Evolutionary conservation across 306 rosid genomes (phyloP).

Genomic region (Castanea mollissima): DNA sequence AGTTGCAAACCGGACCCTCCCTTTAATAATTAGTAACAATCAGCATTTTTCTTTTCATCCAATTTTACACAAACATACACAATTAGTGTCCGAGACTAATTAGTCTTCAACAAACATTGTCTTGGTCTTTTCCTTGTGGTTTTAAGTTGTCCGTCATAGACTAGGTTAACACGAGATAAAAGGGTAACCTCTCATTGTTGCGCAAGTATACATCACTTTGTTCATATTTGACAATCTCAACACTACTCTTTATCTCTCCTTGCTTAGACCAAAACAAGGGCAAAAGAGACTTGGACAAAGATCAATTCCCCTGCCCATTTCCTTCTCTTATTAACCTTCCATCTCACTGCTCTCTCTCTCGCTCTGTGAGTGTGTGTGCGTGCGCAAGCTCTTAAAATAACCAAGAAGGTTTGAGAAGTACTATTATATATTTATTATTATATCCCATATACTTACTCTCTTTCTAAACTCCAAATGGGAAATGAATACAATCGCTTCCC

Average conservation of each 20-base stretch:
- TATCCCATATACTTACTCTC: too few species aligned
- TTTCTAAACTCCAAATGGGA: slow-evolving; percentile 27
- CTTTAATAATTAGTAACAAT: background rate
- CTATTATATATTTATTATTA: too few species aligned
- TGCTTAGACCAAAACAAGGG: slow-evolving; percentile 1
- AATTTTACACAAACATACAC: background rate
- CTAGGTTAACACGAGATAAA: slow-evolving; percentile 7
- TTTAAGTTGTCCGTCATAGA: background rate
- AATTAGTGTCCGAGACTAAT: background rate
- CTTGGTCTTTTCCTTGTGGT: slow-evolving; percentile 3
- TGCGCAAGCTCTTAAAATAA: background rate
- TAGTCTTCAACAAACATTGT: background rate
- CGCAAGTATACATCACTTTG: slow-evolving; percentile 18
- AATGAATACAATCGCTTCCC: slow-evolving; percentile 42
- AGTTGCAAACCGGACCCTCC: background rate
- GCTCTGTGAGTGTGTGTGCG: background rate
- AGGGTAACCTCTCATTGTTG: background rate
- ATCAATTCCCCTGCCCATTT: background rate
- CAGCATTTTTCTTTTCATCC: background rate
- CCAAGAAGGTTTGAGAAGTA: background rate
- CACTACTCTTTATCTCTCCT: background rate
- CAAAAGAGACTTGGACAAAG: slow-evolving; percentile 13
- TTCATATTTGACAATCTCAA: slow-evolving; percentile 52
- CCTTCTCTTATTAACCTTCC: slow-evolving; percentile 3
- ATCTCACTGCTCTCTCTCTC: slow-evolving; percentile 8